Evolutionary conservation across 106 monocot genomes (phyloP).

Genomic region (Ottelia alismoides): DNA sequence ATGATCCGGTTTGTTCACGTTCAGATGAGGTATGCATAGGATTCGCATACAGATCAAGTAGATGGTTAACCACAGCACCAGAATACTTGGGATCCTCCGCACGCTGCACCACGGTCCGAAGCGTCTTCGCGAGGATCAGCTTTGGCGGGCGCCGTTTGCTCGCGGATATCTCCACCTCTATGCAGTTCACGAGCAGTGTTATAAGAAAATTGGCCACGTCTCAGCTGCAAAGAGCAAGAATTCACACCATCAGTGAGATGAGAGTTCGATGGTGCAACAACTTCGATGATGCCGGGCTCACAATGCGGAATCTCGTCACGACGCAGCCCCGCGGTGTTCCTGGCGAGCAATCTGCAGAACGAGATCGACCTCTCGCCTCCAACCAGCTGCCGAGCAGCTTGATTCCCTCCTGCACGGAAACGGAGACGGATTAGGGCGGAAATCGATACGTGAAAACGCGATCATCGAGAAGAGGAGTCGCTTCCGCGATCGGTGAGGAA

Average conservation of each 20-base stretch:
- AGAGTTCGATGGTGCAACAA: background rate
- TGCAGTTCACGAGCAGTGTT: conserved; percentile 50
- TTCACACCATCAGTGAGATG: background rate
- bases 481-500: too few relatives aligned
- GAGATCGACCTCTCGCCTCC: conserved; percentile 55
- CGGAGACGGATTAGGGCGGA: too few relatives aligned
- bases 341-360: conserved; percentile 58
- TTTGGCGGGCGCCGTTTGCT: conserved; percentile 69
- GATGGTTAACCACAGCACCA: too few relatives aligned
- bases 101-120: conserved; percentile 50
- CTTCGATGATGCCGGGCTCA: conserved; percentile 1
- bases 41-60: too few relatives aligned
- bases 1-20: too few relatives aligned
- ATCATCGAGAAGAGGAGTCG: too few relatives aligned
- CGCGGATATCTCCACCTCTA: conserved; percentile 41
- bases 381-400: conserved; percentile 67
- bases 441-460: too few relatives aligned
- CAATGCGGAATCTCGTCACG: conserved; percentile 45
- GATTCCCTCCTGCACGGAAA: conserved; percentile 51
- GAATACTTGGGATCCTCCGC: conserved; percentile 65
- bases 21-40: too few relatives aligned
- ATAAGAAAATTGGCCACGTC: conserved; percentile 81
- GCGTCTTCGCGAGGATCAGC: conserved; percentile 49
- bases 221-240: too few relatives aligned
- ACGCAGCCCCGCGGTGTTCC: conserved; percentile 41